Evolutionary conservation across 768 basidiomycete species (phyloP).

Genomic region (Exidia glandulosa): DNA sequence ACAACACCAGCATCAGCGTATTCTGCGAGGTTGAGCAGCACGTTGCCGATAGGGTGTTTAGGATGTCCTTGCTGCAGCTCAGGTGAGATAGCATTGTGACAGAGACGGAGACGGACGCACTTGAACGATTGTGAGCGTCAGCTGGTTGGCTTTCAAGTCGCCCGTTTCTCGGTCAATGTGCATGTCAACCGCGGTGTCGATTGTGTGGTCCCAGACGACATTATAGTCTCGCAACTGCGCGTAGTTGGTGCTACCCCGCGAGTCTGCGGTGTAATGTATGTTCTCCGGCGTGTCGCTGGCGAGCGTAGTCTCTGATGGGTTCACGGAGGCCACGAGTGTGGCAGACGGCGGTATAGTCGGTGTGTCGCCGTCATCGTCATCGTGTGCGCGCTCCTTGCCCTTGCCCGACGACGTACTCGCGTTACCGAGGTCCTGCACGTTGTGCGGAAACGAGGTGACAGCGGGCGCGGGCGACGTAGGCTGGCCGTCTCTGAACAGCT

Average conservation of each 20-base stretch:
- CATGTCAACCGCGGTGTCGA: constrained; percentile 49
- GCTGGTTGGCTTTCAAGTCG: constrained; percentile 42
- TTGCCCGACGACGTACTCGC: constrained; percentile 6
- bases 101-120: constrained; percentile 13
- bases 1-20: constrained; percentile 51
- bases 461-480: neutral
- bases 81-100: neutral
- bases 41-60: constrained; percentile 51
- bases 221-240: constrained; percentile 52
- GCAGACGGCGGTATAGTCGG: neutral
- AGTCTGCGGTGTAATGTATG: constrained; percentile 17
- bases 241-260: constrained; percentile 53
- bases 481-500: neutral
- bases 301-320: neutral
- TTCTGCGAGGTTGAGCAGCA: constrained; percentile 64
- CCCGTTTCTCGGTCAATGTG: constrained; percentile 42
- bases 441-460: constrained; percentile 16
- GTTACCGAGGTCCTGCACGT: constrained; percentile 22
- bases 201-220: constrained; percentile 47
- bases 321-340: neutral
- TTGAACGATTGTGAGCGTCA: constrained; percentile 58
- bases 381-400: constrained; percentile 4
- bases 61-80: too few species aligned
- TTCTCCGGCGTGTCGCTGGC: neutral
- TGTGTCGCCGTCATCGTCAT: neutral